Conservation (phyloP, 2,329 filamentous ascomycete species). For the Scedosporium minutisporum region DNA sequence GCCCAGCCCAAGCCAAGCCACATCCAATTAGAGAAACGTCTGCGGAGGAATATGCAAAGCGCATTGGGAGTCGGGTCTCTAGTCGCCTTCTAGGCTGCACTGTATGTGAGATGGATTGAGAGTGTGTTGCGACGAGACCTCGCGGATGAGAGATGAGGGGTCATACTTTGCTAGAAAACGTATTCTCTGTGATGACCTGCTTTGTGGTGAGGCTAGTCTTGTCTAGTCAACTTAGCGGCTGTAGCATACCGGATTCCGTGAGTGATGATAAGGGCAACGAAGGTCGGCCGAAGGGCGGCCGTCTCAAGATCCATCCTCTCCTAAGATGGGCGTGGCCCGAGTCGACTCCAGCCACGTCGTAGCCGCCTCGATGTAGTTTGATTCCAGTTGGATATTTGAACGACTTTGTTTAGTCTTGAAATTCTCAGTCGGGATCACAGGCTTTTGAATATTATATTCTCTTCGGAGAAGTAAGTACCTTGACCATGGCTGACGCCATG, state of each 20-base stretch:
- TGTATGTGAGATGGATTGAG: not conserved
- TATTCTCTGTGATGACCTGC: not conserved
- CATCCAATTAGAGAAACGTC: not conserved
- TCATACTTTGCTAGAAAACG: not conserved
- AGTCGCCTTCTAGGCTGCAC: not conserved
- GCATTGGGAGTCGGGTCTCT: not conserved
- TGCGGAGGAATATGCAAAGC: not conserved
- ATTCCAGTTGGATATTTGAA: too few species aligned
- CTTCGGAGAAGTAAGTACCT: too few species aligned
- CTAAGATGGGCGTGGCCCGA: not conserved
- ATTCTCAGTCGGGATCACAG: too few species aligned
- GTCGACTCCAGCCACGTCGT: too few species aligned
- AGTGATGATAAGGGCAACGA: not conserved
- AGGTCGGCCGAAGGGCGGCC: not conserved
- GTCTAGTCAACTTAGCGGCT: not conserved
- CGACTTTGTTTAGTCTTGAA: too few species aligned
- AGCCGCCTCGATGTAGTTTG: too few species aligned
- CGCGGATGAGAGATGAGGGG: too few species aligned
- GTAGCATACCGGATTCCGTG: not conserved
- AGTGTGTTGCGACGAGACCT: too few species aligned
- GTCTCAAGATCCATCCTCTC: not conserved
- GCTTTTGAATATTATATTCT: too few species aligned
- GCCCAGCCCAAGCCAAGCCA: slow-evolving; percentile 1
- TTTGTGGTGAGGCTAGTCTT: not conserved
- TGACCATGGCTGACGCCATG: not conserved